Evolutionary conservation across 2,329 filamentous ascomycete genomes (phyloP), one percentile per base, ranked within the genome.

Genomic region (Phoma sp.): DNA sequence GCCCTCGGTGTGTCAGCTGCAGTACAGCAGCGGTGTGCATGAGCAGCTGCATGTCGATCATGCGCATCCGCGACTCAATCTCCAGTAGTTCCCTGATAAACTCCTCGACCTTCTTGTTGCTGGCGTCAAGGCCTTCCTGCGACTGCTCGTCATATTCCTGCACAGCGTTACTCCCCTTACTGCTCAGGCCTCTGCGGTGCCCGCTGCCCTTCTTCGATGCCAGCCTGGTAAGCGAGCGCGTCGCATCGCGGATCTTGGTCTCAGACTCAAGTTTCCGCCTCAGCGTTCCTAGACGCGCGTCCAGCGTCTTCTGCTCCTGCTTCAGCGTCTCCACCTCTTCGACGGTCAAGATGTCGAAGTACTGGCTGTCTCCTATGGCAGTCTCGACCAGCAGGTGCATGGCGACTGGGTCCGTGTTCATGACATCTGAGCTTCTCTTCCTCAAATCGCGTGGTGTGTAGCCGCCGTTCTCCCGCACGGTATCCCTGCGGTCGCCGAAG

Each of bases 311-410:
- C 59, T 88, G 85, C 78, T 96, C 91, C 74, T 92, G 96, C 81
- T 98, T 99, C 66, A 98, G 78, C 39, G 86, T 84, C 62, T 98
- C 95, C 25, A 97, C 89, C 76, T 98, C 93, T 72, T 96, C 92
- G 64, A 93, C 90, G 0, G 93, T 91, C 57, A 99, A 74, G 20
- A 99, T 87, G 69, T 93, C 88, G 73, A 88, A 99, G 65, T 87
- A 80, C 69, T 87, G 89, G 78, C 92, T 96, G 76, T 99, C 95
- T 55, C 88, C 85, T 56, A 99, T 85, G 17, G 95, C 95, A 17
- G 92, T 98, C 78, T 98, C 93, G 57, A 95, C 93, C 53, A 99
- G 84, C 39, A 99, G 80, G 74, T 98, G 96, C 73, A 96, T 87
- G 65, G 92, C 89, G 37, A 99, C 82, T 0, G 83, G 82, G 65